These are phyloP conservation scores for Ophiocordyceps polyrhachis-furcata DNA, from an alignment of 2,329 filamentous ascomycete species.

Conservation along the genomic window DNA sequence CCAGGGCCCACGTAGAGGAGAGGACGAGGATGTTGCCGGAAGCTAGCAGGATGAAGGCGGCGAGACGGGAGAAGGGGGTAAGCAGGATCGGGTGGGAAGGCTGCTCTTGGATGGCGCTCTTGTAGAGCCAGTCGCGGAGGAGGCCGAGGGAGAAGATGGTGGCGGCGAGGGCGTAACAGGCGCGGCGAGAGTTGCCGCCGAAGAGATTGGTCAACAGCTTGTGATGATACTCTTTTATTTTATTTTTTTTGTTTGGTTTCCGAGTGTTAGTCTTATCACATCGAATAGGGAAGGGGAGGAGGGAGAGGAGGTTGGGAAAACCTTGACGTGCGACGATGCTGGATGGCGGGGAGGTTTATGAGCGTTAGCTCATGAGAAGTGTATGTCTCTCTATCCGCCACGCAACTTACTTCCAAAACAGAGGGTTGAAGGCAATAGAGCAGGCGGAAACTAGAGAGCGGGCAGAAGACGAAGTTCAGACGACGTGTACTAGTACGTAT, in stretches of 20 bases:
- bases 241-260: too few relatives aligned
- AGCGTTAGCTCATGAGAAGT: not conserved
- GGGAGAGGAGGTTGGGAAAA: slow-evolving; percentile 13
- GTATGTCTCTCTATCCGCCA: not conserved
- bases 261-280: not conserved
- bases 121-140: slow-evolving; percentile 73
- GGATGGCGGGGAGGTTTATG: not conserved
- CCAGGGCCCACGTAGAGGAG: slow-evolving; percentile 77
- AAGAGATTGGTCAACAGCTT: slow-evolving; percentile 79
- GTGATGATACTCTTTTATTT: slow-evolving; percentile 82
- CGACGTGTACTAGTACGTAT: too few relatives aligned
- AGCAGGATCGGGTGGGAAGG: slow-evolving; percentile 59
- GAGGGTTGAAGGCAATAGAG: slow-evolving; percentile 83
- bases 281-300: not conserved
- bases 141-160: slow-evolving; percentile 87
- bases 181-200: slow-evolving; percentile 54
- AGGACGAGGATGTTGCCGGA: slow-evolving; percentile 71
- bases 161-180: slow-evolving; percentile 76
- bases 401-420: slow-evolving; percentile 90
- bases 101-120: slow-evolving; percentile 57
- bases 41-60: slow-evolving; percentile 54
- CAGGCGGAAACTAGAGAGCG: slow-evolving; percentile 48
- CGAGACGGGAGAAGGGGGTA: slow-evolving; percentile 35
- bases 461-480: not conserved
- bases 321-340: slow-evolving; percentile 74